Conservation (phyloP, 768 basidiomycete species). For the Pleurotus tuber-regium region DNA sequence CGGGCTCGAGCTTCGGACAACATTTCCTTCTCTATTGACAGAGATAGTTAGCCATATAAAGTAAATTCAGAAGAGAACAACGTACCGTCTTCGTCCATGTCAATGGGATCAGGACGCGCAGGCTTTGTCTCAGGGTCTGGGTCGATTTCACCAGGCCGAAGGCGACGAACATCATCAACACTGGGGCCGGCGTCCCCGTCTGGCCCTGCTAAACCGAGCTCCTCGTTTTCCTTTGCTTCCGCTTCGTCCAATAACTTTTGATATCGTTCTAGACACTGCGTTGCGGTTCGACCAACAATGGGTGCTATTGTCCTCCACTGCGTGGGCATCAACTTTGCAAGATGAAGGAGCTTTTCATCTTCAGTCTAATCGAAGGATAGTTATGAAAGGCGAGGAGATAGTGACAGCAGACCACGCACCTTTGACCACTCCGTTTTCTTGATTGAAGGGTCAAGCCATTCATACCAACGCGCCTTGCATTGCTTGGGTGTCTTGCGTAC, state of each 20-base stretch:
- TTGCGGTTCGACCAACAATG: slow-evolving; percentile 96
- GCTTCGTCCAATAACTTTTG: slow-evolving; percentile 98
- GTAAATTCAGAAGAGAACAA: slow-evolving; percentile 8
- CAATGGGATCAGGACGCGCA: slow-evolving; percentile 96
- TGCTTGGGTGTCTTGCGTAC: slow-evolving; percentile 99
- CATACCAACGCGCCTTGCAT: slow-evolving; percentile 99
- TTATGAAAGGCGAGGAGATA: background rate
- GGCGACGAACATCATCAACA: slow-evolving; percentile 86
- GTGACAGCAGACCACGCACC: slow-evolving; percentile 44
- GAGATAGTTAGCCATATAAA: slow-evolving; percentile 5
- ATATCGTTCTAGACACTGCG: slow-evolving; percentile 96
- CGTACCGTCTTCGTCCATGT: slow-evolving; percentile 99
- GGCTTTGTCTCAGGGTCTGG: slow-evolving; percentile 99
- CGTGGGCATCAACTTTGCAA: slow-evolving; percentile 98
- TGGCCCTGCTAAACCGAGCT: slow-evolving; percentile 86
- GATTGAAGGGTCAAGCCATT: slow-evolving; percentile 99
- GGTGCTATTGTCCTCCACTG: slow-evolving; percentile 99
- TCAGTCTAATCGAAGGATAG: slow-evolving; percentile 60
- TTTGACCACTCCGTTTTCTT: slow-evolving; percentile 99
- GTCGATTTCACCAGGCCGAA: slow-evolving; percentile 96
- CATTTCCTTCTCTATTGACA: slow-evolving; percentile 91
- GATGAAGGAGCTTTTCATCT: slow-evolving; percentile 96
- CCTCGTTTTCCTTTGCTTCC: slow-evolving; percentile 94
- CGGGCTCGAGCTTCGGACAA: slow-evolving; percentile 97
- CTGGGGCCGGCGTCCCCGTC: slow-evolving; percentile 75